phyloP scores from a whole-genome alignment of 2,329 filamentous ascomycete species.

The Ambrosiella xylebori region DNA sequence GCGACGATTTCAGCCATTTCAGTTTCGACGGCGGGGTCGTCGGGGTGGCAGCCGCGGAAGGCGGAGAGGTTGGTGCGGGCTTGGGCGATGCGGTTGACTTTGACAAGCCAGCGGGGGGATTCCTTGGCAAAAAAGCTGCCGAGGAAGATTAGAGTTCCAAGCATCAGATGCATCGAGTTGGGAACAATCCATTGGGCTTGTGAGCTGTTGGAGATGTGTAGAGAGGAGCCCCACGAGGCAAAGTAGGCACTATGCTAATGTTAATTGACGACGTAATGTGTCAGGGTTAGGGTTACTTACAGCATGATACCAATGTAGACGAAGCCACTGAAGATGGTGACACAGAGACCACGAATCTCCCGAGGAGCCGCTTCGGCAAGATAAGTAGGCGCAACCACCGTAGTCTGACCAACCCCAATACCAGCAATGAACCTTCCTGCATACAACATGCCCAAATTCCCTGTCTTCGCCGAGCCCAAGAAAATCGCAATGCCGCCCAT shows the following conservation, averaged over 20 bases:
- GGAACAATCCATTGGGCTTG: slow-evolving; percentile 45
- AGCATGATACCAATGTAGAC: slow-evolving; percentile 67
- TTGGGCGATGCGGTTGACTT: slow-evolving; percentile 40
- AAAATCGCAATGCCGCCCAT: slow-evolving; percentile 41
- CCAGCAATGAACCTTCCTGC: slow-evolving; percentile 50
- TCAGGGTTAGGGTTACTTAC: background rate
- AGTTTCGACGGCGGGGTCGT: slow-evolving; percentile 37
- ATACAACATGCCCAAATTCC: slow-evolving; percentile 39
- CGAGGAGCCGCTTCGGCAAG: slow-evolving; percentile 56
- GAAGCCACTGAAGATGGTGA: slow-evolving; percentile 33
- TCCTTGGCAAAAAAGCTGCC: slow-evolving; percentile 53
- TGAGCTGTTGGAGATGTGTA: slow-evolving; percentile 31
- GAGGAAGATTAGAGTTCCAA: slow-evolving; percentile 52
- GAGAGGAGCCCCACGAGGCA: slow-evolving; percentile 43
- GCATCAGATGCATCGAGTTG: slow-evolving; percentile 61
- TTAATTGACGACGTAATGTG: background rate
- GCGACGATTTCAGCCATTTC: slow-evolving; percentile 37
- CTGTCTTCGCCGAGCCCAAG: slow-evolving; percentile 33
- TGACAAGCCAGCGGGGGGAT: slow-evolving; percentile 55
- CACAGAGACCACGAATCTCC: slow-evolving; percentile 54
- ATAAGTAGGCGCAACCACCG: slow-evolving; percentile 53
- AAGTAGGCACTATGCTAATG: slow-evolving; percentile 41
- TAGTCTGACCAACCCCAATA: slow-evolving; percentile 48
- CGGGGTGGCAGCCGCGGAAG: slow-evolving; percentile 46
- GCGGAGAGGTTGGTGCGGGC: slow-evolving; percentile 37